A percentile compares a stretch with the other conserved stretches of the same genome.
These are phyloP conservation scores for Neospermospora avenae DNA, from an alignment of 2,329 filamentous ascomycete species.

Conservation along the genomic window DNA sequence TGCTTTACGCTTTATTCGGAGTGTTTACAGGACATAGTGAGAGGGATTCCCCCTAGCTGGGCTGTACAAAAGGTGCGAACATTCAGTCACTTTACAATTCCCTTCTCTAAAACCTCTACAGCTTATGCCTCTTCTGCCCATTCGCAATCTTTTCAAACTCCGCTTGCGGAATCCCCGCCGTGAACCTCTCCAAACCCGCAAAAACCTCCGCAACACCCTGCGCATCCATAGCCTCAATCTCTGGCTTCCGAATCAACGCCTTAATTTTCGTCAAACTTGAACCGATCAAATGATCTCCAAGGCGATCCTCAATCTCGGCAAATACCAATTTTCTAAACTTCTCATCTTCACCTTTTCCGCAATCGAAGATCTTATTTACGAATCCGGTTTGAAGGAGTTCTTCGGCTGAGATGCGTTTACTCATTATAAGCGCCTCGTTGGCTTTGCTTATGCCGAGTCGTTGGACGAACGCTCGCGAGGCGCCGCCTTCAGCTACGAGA, in stretches of 20 bases:
- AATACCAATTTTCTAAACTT: slow-evolving; percentile 71
- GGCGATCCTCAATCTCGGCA: slow-evolving; percentile 72
- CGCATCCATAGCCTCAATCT: slow-evolving; percentile 67
- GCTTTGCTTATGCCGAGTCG: slow-evolving; percentile 77
- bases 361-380: slow-evolving; percentile 76
- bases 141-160: slow-evolving; percentile 83
- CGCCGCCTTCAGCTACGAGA: slow-evolving; percentile 83
- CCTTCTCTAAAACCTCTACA: slow-evolving; percentile 46
- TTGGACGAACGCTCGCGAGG: slow-evolving; percentile 73
- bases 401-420: slow-evolving; percentile 67
- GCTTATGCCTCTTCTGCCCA: slow-evolving; percentile 92
- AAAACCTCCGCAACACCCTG: slow-evolving; percentile 85
- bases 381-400: slow-evolving; percentile 77
- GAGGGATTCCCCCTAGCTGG: background rate
- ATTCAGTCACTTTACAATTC: background rate
- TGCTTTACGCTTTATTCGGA: too few species aligned
- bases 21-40: background rate
- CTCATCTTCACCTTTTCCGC: slow-evolving; percentile 56
- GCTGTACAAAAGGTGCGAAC: slow-evolving; percentile 13
- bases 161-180: slow-evolving; percentile 64
- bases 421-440: slow-evolving; percentile 93
- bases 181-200: slow-evolving; percentile 76
- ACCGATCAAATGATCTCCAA: slow-evolving; percentile 76
- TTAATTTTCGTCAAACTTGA: slow-evolving; percentile 83
- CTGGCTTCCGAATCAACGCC: slow-evolving; percentile 71